Evolutionary conservation across 2,329 filamentous ascomycete species (phyloP).

Genomic region (Claviceps humidiphila): DNA sequence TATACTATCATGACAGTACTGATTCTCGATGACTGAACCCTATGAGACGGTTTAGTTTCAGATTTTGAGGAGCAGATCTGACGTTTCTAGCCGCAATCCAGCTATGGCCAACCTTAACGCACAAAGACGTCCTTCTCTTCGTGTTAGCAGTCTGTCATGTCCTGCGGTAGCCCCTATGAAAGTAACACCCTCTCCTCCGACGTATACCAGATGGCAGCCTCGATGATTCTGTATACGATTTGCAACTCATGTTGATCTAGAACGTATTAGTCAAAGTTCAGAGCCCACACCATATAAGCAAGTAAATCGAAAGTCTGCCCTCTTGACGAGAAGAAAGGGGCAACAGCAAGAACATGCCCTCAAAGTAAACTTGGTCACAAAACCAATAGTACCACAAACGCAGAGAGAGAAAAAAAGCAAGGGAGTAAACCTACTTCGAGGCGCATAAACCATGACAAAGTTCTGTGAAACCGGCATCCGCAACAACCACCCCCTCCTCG

Average conservation of each 20-base stretch:
- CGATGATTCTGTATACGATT: constrained; percentile 54
- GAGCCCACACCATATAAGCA: too few relatives aligned
- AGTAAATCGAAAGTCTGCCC: too few relatives aligned
- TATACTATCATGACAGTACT: background rate
- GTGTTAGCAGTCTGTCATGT: too few relatives aligned
- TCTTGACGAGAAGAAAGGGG: background rate
- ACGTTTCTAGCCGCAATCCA: too few relatives aligned
- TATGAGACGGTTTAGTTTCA: too few relatives aligned
- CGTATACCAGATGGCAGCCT: constrained; percentile 60
- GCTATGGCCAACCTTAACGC: too few relatives aligned
- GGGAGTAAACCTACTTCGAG: constrained; percentile 33
- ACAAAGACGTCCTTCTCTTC: too few relatives aligned
- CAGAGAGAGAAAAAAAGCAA: too few relatives aligned
- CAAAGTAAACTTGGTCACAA: too few relatives aligned
- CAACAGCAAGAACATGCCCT: too few relatives aligned
- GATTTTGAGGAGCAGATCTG: too few relatives aligned
- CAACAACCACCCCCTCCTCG: constrained; percentile 49
- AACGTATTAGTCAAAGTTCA: background rate
- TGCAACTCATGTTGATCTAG: constrained; percentile 51
- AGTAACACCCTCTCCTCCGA: constrained; percentile 31
- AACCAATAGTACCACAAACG: too few relatives aligned
- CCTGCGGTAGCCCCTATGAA: background rate
- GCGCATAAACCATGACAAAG: constrained; percentile 76
- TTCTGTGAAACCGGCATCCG: constrained; percentile 56
- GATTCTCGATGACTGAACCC: background rate